Base-by-base conservation (phyloP, 2,329 filamentous ascomycete species). In the Cytospora mali region DNA sequence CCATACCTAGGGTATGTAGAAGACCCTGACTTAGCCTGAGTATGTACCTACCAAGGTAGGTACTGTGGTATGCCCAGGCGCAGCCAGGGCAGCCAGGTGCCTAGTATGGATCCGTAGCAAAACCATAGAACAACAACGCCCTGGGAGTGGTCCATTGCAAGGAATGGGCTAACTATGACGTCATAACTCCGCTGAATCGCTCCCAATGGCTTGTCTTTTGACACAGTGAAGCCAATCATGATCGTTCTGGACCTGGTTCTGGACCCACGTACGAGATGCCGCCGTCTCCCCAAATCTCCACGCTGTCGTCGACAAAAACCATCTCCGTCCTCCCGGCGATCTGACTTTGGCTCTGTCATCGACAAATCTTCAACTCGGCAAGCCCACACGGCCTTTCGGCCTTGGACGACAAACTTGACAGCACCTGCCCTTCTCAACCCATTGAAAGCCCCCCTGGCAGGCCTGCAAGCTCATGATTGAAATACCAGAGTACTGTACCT, bases 271-370 rank as follows among this genome's bases (percentile, higher is more conserved):
- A 21, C n/a, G n/a, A n/a, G 42, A 46, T 46, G 42, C 42, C 42
- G 42, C 42, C n/a, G n/a, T 46, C n/a, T 46, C 42, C 21, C 42
- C 42, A 46, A n/a, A 23, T 21, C 42, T 46, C 42, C 42, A 46
- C n/a, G 21, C 42, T 46, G 14, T 23, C 42, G 42, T 46, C 13
- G n/a, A 46, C 42, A 46, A 23, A 46, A 46, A 46, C 42, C 42
- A 23, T 10, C 42, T 10, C 11, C 42, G n/a, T n/a, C 18, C 42
- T 18, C 18, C 42, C 42, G 42, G 9, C 18, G 42, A 46, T 46
- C 42, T 46, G 42, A 23, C 42, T 46, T 46, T 46, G 42, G 42
- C 42, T 46, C 42, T 46, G 42, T 46, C 42, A 46, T 46, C 42
- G 42, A 46, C 42, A n/a, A 10, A 5, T n/a, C n/a, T n/a, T 7